Evolutionary conservation across 257 asterid species (phyloP).

Genomic region (Fraxinus cuspidata): DNA sequence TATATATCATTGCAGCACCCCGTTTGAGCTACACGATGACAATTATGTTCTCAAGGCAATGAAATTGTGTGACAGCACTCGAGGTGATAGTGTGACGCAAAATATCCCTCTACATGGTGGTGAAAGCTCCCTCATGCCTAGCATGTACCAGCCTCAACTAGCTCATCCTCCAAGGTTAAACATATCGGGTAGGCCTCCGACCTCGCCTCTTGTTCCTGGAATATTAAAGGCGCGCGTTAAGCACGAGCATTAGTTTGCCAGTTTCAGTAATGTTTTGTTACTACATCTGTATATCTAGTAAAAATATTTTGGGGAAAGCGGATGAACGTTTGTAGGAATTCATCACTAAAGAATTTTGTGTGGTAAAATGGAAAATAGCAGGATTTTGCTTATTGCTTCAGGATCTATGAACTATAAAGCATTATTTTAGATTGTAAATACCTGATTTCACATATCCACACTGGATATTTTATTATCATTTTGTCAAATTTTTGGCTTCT

Average conservation of each 20-base stretch:
- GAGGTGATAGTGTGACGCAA: slow-evolving; percentile 31
- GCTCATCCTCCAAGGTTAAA: slow-evolving; percentile 40
- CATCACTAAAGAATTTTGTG: slow-evolving; percentile 11
- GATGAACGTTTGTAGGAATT: slow-evolving; percentile 8
- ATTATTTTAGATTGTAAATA: slow-evolving; percentile 15
- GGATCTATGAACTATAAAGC: not conserved
- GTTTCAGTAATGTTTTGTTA: slow-evolving; percentile 22
- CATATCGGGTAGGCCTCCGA: slow-evolving; percentile 46
- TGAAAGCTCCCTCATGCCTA: slow-evolving; percentile 60
- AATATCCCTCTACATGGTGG: slow-evolving; percentile 43
- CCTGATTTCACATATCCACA: slow-evolving; percentile 6
- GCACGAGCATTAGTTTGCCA: slow-evolving; percentile 57
- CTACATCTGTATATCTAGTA: slow-evolving; percentile 45
- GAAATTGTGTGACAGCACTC: slow-evolving; percentile 58
- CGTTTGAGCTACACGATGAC: slow-evolving; percentile 94
- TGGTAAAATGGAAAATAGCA: slow-evolving; percentile 4
- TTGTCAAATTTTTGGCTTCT: not conserved
- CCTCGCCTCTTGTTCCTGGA: slow-evolving; percentile 73
- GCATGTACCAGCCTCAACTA: slow-evolving; percentile 41
- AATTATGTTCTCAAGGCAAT: slow-evolving; percentile 86
- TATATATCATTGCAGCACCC: slow-evolving; percentile 59
- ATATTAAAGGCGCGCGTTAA: slow-evolving; percentile 76
- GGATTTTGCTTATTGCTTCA: slow-evolving; percentile 14
- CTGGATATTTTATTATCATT: not conserved
- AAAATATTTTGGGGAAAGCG: slow-evolving; percentile 24